Evolutionary conservation across 768 basidiomycete species (phyloP).

Genomic region (Termitomyces heimii): DNA sequence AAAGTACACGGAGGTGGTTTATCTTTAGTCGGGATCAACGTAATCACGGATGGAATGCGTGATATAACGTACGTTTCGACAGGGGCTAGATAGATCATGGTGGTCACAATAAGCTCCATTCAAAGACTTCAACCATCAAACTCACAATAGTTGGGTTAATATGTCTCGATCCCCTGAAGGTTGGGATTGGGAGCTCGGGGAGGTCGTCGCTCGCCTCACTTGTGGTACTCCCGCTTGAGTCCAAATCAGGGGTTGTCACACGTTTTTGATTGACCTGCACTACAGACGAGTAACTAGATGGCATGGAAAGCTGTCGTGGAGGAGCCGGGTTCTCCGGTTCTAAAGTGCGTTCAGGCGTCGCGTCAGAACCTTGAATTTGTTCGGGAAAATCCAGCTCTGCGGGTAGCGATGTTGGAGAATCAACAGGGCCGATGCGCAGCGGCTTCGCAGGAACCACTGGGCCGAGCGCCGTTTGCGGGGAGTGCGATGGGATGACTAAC

Average conservation of each 20-base stretch:
- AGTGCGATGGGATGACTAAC: slow-evolving; percentile 26
- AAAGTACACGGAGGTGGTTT: slow-evolving; percentile 63
- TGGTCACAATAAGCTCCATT: not conserved
- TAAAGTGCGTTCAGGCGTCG: slow-evolving; percentile 15
- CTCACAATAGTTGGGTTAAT: slow-evolving; percentile 49
- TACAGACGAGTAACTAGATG: slow-evolving; percentile 40
- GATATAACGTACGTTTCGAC: slow-evolving; percentile 49
- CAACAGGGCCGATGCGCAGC: slow-evolving; percentile 3
- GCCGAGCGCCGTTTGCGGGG: not conserved
- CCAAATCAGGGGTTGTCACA: slow-evolving; percentile 30
- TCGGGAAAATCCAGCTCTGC: slow-evolving; percentile 9
- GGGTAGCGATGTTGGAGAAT: slow-evolving; percentile 1
- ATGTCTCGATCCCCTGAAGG: slow-evolving; percentile 33
- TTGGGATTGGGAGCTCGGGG: slow-evolving; percentile 21
- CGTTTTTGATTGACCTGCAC: slow-evolving; percentile 27
- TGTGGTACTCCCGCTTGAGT: slow-evolving; percentile 35
- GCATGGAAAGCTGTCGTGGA: slow-evolving; percentile 13
- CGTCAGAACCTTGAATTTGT: slow-evolving; percentile 21
- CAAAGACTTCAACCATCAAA: slow-evolving; percentile 7
- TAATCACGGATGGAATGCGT: slow-evolving; percentile 5
- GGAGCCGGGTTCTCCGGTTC: not conserved
- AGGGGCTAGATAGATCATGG: slow-evolving; percentile 33
- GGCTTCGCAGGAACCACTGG: not conserved
- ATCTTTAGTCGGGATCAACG: slow-evolving; percentile 30
- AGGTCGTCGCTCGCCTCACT: slow-evolving; percentile 40